Evolutionary conservation across 257 asterid species (phyloP).

Genomic region (Solanum tarapatanum): DNA sequence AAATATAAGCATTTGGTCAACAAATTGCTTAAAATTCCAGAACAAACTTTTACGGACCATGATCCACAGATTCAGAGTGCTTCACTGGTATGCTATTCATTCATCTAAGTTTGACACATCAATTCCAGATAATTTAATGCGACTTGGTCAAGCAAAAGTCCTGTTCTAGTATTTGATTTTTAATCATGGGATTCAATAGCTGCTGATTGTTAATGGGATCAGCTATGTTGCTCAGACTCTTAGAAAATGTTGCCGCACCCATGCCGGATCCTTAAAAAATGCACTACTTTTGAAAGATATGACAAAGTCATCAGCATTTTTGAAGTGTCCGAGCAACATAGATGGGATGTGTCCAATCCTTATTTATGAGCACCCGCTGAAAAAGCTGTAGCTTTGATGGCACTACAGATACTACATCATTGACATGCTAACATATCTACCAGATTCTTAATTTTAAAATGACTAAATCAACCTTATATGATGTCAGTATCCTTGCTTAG

Average conservation of each 20-base stretch:
- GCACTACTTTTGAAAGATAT: neutral
- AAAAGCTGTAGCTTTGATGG: neutral
- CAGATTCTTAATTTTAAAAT: neutral
- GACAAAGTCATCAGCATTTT: neutral
- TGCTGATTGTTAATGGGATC: neutral
- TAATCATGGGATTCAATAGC: neutral
- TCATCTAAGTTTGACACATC: neutral
- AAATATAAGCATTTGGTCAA: slow-evolving; percentile 51
- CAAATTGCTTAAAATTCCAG: slow-evolving; percentile 68
- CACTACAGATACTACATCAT: neutral
- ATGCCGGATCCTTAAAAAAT: neutral
- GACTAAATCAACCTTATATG: neutral
- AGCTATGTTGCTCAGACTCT: neutral
- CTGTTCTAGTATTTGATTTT: neutral
- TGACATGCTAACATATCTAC: neutral
- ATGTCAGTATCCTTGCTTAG: neutral
- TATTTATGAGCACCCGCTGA: neutral
- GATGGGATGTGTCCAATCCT: neutral
- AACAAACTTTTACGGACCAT: slow-evolving; percentile 55
- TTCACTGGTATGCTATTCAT: slow-evolving; percentile 42
- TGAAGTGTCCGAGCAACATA: neutral
- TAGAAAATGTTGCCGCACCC: neutral
- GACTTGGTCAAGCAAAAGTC: neutral
- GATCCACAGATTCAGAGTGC: slow-evolving; percentile 75
- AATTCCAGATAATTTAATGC: neutral